phyloP scores from a whole-genome alignment of 768 basidiomycete species.

The Tricholoma flavovirens region DNA sequence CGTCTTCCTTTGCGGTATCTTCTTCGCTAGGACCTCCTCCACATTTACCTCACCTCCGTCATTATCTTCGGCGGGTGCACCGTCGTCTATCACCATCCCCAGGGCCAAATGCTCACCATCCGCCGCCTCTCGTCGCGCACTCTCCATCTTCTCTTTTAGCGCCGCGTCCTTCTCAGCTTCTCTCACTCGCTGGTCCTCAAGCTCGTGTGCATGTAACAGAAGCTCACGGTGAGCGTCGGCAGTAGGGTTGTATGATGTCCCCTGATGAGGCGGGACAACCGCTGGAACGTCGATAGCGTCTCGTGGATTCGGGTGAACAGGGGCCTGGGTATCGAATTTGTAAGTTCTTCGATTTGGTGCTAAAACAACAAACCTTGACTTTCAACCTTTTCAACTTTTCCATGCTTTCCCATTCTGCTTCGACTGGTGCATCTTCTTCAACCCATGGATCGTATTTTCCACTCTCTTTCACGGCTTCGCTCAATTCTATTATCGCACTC shows the following conservation, averaged over 20 bases:
- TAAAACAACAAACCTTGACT: constrained; percentile 44
- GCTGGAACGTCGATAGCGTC: constrained; percentile 60
- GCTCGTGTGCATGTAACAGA: constrained; percentile 56
- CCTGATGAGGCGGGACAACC: constrained; percentile 67
- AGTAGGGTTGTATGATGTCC: constrained; percentile 87
- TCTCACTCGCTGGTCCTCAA: constrained; percentile 53
- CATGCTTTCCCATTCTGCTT: constrained; percentile 30
- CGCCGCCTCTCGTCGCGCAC: constrained; percentile 33
- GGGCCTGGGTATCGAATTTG: constrained; percentile 33
- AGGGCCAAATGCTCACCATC: constrained; percentile 32
- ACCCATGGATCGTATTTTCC: constrained; percentile 67
- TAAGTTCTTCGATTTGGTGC: background rate
- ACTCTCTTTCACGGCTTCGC: constrained; percentile 62
- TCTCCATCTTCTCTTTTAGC: constrained; percentile 50
- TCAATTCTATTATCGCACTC: constrained; percentile 56
- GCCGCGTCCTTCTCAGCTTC: constrained; percentile 49
- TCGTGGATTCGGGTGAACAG: constrained; percentile 38
- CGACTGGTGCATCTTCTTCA: constrained; percentile 23
- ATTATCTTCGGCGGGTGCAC: constrained; percentile 25
- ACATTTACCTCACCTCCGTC: constrained; percentile 30
- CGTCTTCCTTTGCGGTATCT: constrained; percentile 37
- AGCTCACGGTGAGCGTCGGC: constrained; percentile 67
- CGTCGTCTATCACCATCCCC: constrained; percentile 63
- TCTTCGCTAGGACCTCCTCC: constrained; percentile 30
- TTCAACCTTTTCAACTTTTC: constrained; percentile 36